Conservation (phyloP, 2,329 filamentous ascomycete species). For the Septoria linicola region DNA sequence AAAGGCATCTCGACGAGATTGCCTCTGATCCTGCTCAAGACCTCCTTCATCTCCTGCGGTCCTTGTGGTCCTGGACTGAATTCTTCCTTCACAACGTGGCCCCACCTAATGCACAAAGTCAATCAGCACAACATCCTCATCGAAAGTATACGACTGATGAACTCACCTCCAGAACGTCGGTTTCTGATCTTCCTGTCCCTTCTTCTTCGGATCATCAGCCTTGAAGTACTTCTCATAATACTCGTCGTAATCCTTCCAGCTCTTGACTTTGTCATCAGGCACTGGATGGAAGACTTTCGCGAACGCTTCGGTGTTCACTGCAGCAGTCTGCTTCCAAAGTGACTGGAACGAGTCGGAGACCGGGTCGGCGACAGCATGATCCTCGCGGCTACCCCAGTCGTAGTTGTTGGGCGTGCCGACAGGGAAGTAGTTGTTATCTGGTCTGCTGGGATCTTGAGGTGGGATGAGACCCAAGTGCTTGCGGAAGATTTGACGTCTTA, state of each 20-base stretch:
- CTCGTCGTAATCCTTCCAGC: conserved; percentile 70
- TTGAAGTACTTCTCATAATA: conserved; percentile 68
- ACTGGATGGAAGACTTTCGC: conserved; percentile 78
- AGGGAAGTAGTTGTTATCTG: conserved; percentile 58
- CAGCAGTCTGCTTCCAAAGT: conserved; percentile 72
- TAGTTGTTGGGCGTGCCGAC: conserved; percentile 57
- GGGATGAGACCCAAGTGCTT: conserved; percentile 85
- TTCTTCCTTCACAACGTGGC: conserved; percentile 70
- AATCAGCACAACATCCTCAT: too few relatives aligned
- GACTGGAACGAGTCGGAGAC: conserved; percentile 65
- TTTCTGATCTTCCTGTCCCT: conserved; percentile 42
- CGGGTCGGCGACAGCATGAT: conserved; percentile 68
- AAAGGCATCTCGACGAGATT: conserved; percentile 80
- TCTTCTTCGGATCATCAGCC: conserved; percentile 43
- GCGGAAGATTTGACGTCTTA: conserved; percentile 82
- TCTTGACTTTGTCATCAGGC: conserved; percentile 65
- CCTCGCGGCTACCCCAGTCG: conserved; percentile 49
- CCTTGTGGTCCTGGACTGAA: conserved; percentile 47
- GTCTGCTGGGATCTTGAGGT: conserved; percentile 66
- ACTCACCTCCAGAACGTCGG: conserved; percentile 57
- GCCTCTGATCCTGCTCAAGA: conserved; percentile 69
- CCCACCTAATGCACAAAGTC: too few relatives aligned
- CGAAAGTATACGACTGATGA: too few relatives aligned
- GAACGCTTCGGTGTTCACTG: conserved; percentile 77
- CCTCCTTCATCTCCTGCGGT: conserved; percentile 57